Percentiles rank a stretch among this genome's conserved stretches.
Evolutionary conservation across 192 early-diverging fungal species (phyloP).

Genomic region (Backusella parvicylindrica): DNA sequence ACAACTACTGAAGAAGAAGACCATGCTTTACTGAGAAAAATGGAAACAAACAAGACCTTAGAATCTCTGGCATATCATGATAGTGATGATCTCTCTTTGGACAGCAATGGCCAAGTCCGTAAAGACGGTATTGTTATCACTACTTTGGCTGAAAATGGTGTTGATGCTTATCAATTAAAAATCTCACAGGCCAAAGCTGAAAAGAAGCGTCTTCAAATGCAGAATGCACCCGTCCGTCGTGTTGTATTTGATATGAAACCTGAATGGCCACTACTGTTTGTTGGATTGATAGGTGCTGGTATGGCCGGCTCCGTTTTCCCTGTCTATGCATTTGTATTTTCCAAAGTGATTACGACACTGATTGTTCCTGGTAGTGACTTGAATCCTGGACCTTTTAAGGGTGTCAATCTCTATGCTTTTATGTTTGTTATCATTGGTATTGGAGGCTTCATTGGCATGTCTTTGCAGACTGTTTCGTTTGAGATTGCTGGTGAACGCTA

Average conservation of each 20-base stretch:
- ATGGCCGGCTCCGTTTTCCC: constrained; percentile 76
- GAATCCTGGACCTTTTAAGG: constrained; percentile 19
- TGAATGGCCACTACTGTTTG: constrained; percentile 46
- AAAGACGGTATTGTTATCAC: not conserved
- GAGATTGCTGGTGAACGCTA: constrained; percentile 21
- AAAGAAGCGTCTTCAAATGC: constrained; percentile 30
- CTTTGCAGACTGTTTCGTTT: constrained; percentile 2
- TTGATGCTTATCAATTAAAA: constrained; percentile 30
- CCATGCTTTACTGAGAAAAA: not conserved
- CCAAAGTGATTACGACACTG: constrained; percentile 51
- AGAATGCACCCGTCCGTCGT: constrained; percentile 51
- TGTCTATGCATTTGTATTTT: constrained; percentile 59
- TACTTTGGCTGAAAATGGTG: constrained; percentile 5
- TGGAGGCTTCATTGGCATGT: constrained; percentile 8
- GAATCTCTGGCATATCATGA: not conserved
- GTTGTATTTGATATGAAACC: constrained; percentile 50
- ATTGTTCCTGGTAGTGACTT: constrained; percentile 23
- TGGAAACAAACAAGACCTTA: not conserved
- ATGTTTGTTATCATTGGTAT: constrained; percentile 21
- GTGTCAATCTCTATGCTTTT: constrained; percentile 23
- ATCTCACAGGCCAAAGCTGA: constrained; percentile 28
- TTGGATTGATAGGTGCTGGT: constrained; percentile 58
- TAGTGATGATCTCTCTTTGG: constrained; percentile 37
- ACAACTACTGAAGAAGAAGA: not conserved
- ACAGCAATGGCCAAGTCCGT: not conserved